Evolutionary conservation across 1,139 yeast species (phyloP).

Genomic region (Magnusiomyces paraingens): DNA sequence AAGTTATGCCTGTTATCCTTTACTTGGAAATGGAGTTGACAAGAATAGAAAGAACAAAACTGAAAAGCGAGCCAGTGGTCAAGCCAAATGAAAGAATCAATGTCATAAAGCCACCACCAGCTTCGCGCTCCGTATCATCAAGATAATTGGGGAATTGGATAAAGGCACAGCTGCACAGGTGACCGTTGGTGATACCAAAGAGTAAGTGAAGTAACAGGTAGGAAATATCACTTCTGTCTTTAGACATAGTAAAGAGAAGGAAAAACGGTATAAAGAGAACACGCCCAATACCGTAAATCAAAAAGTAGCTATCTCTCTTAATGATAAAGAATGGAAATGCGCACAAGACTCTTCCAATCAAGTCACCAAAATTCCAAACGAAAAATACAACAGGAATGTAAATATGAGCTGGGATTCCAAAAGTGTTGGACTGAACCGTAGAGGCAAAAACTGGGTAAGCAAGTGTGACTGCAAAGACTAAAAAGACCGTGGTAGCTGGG

Average conservation of each 20-base stretch:
- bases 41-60: conserved; percentile 54
- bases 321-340: conserved; percentile 31
- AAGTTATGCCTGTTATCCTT: not conserved
- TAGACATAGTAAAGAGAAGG: conserved; percentile 53
- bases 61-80: conserved; percentile 66
- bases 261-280: conserved; percentile 48
- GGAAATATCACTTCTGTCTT: conserved; percentile 49
- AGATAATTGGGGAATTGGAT: conserved; percentile 64
- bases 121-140: conserved; percentile 66
- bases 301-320: conserved; percentile 15
- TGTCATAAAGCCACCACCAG: conserved; percentile 90
- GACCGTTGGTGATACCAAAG: conserved; percentile 88
- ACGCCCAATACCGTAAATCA: conserved; percentile 24
- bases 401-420: conserved; percentile 24
- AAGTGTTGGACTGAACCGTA: conserved; percentile 37
- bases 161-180: conserved; percentile 70
- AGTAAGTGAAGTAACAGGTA: conserved; percentile 64
- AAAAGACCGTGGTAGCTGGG: conserved; percentile 64
- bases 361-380: conserved; percentile 86
- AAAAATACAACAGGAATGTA: conserved; percentile 75
- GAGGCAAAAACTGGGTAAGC: conserved; percentile 90
- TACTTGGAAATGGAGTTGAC: not conserved
- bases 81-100: conserved; percentile 69
- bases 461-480: conserved; percentile 70
- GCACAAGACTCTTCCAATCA: conserved; percentile 60